phyloP scores from a whole-genome alignment of 2,329 filamentous ascomycete genomes.

The Sclerotinia minor region DNA sequence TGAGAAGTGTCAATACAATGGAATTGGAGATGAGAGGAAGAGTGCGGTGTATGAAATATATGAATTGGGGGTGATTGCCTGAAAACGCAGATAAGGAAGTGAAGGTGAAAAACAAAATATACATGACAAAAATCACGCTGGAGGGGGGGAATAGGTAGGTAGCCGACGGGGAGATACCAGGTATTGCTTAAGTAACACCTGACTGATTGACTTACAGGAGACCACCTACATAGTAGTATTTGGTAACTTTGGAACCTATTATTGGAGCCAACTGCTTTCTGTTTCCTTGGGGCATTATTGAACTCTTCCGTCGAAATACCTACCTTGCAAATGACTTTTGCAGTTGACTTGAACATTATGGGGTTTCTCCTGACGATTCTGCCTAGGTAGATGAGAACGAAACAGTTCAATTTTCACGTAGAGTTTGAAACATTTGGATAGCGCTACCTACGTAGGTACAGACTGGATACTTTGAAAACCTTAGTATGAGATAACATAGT shows the following conservation, averaged over 20 bases:
- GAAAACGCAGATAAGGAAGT: neutral
- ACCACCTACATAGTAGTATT: neutral
- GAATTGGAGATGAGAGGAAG: neutral
- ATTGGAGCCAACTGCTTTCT: neutral
- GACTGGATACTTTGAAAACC: too few relatives aligned
- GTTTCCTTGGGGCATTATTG: neutral
- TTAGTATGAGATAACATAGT: too few relatives aligned
- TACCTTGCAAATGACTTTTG: neutral
- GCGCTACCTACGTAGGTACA: neutral
- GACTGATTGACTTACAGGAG: neutral
- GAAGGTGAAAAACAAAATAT: neutral
- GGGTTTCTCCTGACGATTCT: neutral
- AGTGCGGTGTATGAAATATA: neutral
- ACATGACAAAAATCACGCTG: neutral
- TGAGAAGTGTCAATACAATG: too few relatives aligned
- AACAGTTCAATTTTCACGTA: neutral
- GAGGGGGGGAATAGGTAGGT: too few relatives aligned
- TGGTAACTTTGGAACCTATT: neutral
- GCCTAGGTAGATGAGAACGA: neutral
- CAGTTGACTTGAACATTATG: neutral
- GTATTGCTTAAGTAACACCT: conserved; percentile 1
- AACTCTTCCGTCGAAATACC: too few relatives aligned
- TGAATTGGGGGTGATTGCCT: neutral
- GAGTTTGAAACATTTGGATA: neutral
- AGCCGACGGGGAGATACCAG: neutral